Conservation (phyloP, 169 alveolate genomes). For the Eimeria sp. region DNA sequence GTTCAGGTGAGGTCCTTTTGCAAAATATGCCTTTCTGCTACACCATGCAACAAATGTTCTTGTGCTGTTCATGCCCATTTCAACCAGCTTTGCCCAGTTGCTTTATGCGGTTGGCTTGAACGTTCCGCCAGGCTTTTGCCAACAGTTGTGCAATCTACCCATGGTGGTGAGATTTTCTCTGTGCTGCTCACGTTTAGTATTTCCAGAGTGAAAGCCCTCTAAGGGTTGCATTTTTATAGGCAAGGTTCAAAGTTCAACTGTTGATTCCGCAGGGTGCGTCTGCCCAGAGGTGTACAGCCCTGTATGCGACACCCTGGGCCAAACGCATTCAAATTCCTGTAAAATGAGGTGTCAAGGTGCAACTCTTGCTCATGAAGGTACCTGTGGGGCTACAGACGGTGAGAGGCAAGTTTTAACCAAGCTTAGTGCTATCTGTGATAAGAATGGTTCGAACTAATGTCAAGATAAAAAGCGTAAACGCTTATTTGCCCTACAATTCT, state of each 20-base stretch:
- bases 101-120: not conserved
- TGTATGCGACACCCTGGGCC: constrained; percentile 78
- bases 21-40: not conserved
- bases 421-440: not conserved
- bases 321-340: constrained; percentile 51
- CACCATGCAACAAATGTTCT: not conserved
- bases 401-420: not conserved
- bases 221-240: not conserved
- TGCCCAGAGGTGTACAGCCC: constrained; percentile 57
- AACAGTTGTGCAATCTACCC: not conserved
- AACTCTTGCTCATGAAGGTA: constrained; percentile 22
- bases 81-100: not conserved
- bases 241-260: not conserved
- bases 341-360: constrained; percentile 43
- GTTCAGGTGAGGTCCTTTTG: not conserved
- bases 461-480: not conserved
- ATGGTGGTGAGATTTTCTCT: not conserved
- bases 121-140: not conserved
- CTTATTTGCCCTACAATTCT: not conserved
- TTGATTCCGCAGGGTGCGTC: constrained; percentile 53
- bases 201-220: not conserved
- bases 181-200: not conserved
- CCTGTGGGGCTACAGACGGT: not conserved
- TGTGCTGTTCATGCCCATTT: not conserved
- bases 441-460: not conserved